Percentiles rank a stretch among this genome's conserved stretches.
These are phyloP conservation scores for Coelastrella sp. DNA, from an alignment of 139 green algal genomes.

Conservation along the genomic window DNA sequence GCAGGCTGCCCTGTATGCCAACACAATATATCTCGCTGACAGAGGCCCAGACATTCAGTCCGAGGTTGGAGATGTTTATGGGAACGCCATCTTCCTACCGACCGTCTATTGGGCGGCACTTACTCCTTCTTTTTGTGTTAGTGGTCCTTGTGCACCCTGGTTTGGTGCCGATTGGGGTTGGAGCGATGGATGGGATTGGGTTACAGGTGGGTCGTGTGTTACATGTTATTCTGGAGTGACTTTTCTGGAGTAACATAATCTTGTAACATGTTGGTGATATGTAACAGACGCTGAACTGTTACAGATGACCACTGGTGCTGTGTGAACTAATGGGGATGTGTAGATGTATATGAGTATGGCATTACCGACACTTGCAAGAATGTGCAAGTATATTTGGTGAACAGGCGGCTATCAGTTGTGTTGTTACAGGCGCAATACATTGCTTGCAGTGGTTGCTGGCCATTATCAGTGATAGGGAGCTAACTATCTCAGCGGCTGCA, in stretches of 20 bases:
- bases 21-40: constrained; percentile 34
- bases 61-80: background rate
- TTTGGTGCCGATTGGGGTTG: constrained; percentile 41
- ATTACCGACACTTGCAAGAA: no score
- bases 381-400: no score
- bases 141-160: constrained; percentile 6
- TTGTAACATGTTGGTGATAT: no score
- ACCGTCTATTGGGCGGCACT: constrained; percentile 36
- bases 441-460: no score
- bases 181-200: constrained; percentile 43
- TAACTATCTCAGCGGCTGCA: no score
- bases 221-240: background rate
- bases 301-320: background rate
- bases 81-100: background rate
- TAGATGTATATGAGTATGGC: background rate
- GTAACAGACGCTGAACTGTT: no score
- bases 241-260: no score
- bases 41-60: constrained; percentile 13
- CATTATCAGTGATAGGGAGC: no score
- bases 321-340: background rate
- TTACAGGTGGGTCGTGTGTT: background rate
- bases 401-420: no score
- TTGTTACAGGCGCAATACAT: no score
- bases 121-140: constrained; percentile 33
- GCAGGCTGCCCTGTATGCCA: constrained; percentile 44